Evolutionary conservation across 1,284 basidiomycete species (phyloP), one percentile per base, ranked within the genome.

Genomic region (Wolfiporia cocos): DNA sequence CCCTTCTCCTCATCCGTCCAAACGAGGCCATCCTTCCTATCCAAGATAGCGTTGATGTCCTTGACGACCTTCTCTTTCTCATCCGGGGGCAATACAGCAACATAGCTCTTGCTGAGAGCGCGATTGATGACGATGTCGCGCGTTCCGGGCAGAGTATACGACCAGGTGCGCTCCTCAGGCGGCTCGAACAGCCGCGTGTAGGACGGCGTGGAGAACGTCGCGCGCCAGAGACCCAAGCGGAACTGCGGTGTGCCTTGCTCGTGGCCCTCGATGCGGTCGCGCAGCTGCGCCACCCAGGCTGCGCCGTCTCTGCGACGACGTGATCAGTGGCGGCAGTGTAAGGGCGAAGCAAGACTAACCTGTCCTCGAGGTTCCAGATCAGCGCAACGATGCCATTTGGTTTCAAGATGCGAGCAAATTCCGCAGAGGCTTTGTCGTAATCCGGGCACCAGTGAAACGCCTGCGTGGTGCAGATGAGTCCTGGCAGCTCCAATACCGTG

Each of bases 361-460:
- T 70, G 59, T 88, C 80, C 60, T 87, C 86, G 26, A 89, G 62
- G 60, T 89, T 90, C 86, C 87, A 90, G 34, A 88, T 76, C 44
- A 85, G 68, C 3, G 69, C 78, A n/a, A 79, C 68, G 5, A 71
- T 60, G 4, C 86, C 87, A 23, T 65, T 62, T 0, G 81, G 78
- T 55, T 85, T 86, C 37, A 90, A 64, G 51, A 87, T 73, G 26
- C 87, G 73, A 18, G 74, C 69, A 55, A 90, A 84, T 56, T 90
- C 86, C 0, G 60, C 61, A 12, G 70, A 69, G 1, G 86, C 84
- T 42, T 67, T 70, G 44, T 77, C 69, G 56, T 77, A 82, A 57
- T 89, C 74, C 2, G 81, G 81, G 52, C 82, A 86, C 86, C 87
- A 90, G 62, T 90, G 86, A 56, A 80, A 90, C 11, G 87, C 87